Percentiles rank a stretch among this genome's conserved stretches.
phyloP scores from a whole-genome alignment of 2,329 filamentous ascomycete species.

The Diaporthe sp. region DNA sequence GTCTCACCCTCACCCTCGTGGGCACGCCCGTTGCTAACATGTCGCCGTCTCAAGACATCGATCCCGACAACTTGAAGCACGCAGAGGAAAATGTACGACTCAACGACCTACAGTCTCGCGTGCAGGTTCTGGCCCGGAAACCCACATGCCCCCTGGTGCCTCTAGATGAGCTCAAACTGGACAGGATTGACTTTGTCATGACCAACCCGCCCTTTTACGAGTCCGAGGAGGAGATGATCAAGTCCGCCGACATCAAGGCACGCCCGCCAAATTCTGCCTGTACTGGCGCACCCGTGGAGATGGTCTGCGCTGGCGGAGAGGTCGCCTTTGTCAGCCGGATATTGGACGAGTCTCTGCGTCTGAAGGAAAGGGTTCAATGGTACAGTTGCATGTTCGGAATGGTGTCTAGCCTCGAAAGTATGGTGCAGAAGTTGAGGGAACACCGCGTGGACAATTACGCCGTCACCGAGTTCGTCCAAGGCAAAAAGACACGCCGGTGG shows the following conservation, averaged over 20 bases:
- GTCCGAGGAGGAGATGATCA: slow-evolving; percentile 75
- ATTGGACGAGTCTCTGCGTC: slow-evolving; percentile 42
- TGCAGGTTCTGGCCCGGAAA: slow-evolving; percentile 69
- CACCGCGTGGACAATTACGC: slow-evolving; percentile 80
- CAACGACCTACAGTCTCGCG: slow-evolving; percentile 73
- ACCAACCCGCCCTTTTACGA: slow-evolving; percentile 95
- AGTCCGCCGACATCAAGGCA: slow-evolving; percentile 73
- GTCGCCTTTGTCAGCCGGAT: slow-evolving; percentile 92
- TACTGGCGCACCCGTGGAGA: slow-evolving; percentile 84
- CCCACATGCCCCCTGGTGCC: slow-evolving; percentile 70
- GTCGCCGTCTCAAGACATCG: slow-evolving; percentile 70
- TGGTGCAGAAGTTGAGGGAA: slow-evolving; percentile 69
- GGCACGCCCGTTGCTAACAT: not conserved
- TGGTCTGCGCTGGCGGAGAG: slow-evolving; percentile 82
- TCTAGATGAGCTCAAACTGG: slow-evolving; percentile 61
- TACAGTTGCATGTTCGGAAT: slow-evolving; percentile 94
- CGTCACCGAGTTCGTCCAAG: slow-evolving; percentile 82
- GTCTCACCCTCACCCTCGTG: not conserved
- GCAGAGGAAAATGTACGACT: slow-evolving; percentile 73
- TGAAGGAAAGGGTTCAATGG: slow-evolving; percentile 76
- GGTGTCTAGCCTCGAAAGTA: slow-evolving; percentile 71
- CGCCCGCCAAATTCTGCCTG: slow-evolving; percentile 76
- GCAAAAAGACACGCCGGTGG: slow-evolving; percentile 84
- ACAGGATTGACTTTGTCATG: slow-evolving; percentile 82
- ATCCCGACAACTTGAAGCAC: slow-evolving; percentile 73